A percentile compares a stretch with the other conserved stretches of the same genome.
Conservation (phyloP, 495 filamentous ascomycete genomes). For the Aspergillus coremiiformis region DNA sequence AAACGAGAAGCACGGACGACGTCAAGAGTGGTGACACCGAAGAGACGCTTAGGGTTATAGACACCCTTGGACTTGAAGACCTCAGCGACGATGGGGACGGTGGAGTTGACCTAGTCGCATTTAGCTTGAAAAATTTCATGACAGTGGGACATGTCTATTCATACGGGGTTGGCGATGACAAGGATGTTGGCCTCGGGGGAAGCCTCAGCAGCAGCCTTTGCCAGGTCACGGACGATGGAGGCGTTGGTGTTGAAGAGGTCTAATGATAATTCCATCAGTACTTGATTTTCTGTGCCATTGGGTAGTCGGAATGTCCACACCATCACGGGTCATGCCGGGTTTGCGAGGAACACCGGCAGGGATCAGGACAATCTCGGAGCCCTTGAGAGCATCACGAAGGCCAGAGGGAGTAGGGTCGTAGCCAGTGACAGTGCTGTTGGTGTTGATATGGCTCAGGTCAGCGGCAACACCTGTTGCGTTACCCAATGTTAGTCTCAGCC, state of each 20-base stretch:
- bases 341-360: slow-evolving; percentile 98
- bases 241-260: slow-evolving; percentile 99
- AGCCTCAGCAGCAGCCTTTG: slow-evolving; percentile 86
- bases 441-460: slow-evolving; percentile 97
- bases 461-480: slow-evolving; percentile 79
- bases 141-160: slow-evolving; percentile 7
- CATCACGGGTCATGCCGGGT: slow-evolving; percentile 98
- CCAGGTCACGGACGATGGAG: slow-evolving; percentile 96
- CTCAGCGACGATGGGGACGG: slow-evolving; percentile 94
- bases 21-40: slow-evolving; percentile 98
- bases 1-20: slow-evolving; percentile 97
- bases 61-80: slow-evolving; percentile 88
- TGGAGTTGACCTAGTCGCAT: slow-evolving; percentile 70
- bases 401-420: slow-evolving; percentile 72
- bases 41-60: slow-evolving; percentile 97
- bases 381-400: slow-evolving; percentile 70
- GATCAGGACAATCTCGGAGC: slow-evolving; percentile 89
- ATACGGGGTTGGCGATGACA: slow-evolving; percentile 92
- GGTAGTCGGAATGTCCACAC: slow-evolving; percentile 26
- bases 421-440: slow-evolving; percentile 88
- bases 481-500: not conserved
- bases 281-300: not conserved
- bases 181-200: slow-evolving; percentile 90
- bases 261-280: slow-evolving; percentile 13
- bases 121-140: not conserved